Evolutionary conservation across 2,329 filamentous ascomycete genomes (phyloP), one percentile per base, ranked within the genome.

Genomic region (Didymella pinodella): DNA sequence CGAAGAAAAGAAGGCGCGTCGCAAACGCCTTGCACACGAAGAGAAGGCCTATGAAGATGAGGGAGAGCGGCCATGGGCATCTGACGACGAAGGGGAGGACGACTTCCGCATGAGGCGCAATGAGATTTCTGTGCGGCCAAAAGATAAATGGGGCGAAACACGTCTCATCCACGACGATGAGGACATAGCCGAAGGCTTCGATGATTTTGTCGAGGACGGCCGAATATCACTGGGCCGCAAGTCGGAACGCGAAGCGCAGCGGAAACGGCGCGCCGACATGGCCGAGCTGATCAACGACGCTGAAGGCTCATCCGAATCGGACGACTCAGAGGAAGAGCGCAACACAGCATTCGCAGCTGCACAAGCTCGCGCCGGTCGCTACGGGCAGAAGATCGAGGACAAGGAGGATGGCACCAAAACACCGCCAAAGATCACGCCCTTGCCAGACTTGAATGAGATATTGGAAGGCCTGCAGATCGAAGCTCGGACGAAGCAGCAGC

Each of bases 111-210:
- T 59, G 61, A 69, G 66, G 29, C 71, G 63, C 44, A 71, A 74
- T 50, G 79, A 83, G 55, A 81, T 83, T 58, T 78, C 85, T 1
- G 73, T 84, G 2, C 79, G 82, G 50, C 78, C 80, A 18, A 86
- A 86, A 64, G 86, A 88, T 68, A 87, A 90, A 64, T 85, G 86
- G 32, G 85, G 72, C 4, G 80, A 93, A 61, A 90, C 90, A 6
- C 85, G 94, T 1, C 84, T 98, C 2, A 85, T 93, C 6, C 86
- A 84, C 41, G 93, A 97, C 32, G 94, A 98, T 68, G 94, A 98
- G 73, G 92, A 98, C 70, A 85, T 97, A 0, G 91, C 91, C 36
- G 95, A 98, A 78, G 93, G 93, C 0, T 98, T 96, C 67, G 94
- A 98, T 60, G 90, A 94, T 54, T 97, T 91, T 68, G 91, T 95